Percentiles rank a stretch among this genome's conserved stretches.
Conservation (phyloP, 306 rosid genomes). For the Cicer arietinum region DNA sequence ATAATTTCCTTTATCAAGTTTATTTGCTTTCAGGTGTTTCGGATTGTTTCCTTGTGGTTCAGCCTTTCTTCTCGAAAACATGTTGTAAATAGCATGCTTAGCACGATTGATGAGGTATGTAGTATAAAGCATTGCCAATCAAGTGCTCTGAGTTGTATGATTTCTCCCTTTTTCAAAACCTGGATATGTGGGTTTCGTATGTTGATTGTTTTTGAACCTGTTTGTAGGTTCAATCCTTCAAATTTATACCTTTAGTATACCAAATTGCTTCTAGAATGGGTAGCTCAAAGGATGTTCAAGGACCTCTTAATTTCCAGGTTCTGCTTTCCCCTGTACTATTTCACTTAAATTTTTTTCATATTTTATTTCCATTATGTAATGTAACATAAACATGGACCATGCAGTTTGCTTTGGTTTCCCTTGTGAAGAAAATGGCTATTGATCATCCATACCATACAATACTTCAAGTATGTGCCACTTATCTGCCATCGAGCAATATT, state of each 20-base stretch:
- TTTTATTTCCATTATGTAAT: constrained; percentile 14
- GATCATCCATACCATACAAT: constrained; percentile 97
- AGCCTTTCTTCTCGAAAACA: constrained; percentile 68
- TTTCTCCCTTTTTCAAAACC: neutral
- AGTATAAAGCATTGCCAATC: constrained; percentile 14
- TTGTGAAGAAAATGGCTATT: constrained; percentile 92
- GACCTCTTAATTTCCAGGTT: constrained; percentile 86
- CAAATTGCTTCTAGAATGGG: constrained; percentile 99
- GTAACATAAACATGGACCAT: constrained; percentile 40
- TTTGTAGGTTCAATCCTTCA: constrained; percentile 88
- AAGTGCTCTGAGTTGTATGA: neutral
- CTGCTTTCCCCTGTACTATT: constrained; percentile 27
- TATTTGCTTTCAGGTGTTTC: constrained; percentile 74
- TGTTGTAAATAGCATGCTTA: constrained; percentile 73
- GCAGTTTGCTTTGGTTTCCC: constrained; percentile 94
- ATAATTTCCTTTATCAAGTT: constrained; percentile 37
- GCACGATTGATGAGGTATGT: constrained; percentile 75
- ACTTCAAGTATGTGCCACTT: constrained; percentile 69
- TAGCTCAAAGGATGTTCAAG: constrained; percentile 76
- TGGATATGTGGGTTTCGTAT: constrained; percentile 20
- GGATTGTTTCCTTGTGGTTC: constrained; percentile 90
- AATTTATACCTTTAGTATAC: constrained; percentile 84
- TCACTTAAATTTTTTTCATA: constrained; percentile 24
- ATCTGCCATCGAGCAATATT: constrained; percentile 29
- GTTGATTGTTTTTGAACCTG: constrained; percentile 39